A percentile compares a stretch with the other conserved stretches of the same genome.
Evolutionary conservation across 148 eudicot genomes (phyloP).

Genomic region (Rhododendron williamsianum): DNA sequence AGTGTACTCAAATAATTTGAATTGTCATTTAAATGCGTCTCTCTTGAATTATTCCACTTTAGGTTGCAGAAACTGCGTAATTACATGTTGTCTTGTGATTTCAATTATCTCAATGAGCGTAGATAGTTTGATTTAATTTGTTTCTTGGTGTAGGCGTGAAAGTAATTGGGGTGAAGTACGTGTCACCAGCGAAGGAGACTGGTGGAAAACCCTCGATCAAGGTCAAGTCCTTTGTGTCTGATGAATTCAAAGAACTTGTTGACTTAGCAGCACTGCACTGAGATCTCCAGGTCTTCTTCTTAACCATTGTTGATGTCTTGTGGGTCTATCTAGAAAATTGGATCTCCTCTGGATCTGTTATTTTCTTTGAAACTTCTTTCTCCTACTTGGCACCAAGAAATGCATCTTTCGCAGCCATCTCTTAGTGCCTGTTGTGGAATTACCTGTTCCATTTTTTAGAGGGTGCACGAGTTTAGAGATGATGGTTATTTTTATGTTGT

Average conservation of each 20-base stretch:
- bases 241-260: conserved; percentile 47
- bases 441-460: not conserved
- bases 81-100: not conserved
- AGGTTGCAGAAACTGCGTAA: not conserved
- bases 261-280: conserved; percentile 49
- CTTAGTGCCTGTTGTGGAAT: not conserved
- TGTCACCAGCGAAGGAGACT: conserved; percentile 44
- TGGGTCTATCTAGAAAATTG: not conserved
- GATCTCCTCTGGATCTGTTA: not conserved
- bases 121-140: not conserved
- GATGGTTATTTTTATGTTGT: not conserved
- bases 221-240: conserved; percentile 64
- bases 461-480: not conserved
- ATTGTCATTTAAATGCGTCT: not conserved
- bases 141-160: conserved; percentile 45
- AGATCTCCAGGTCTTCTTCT: conserved; percentile 8
- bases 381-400: not conserved
- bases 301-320: not conserved
- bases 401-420: not conserved
- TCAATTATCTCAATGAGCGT: not conserved
- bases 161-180: conserved; percentile 61
- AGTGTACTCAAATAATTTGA: not conserved
- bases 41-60: not conserved
- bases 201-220: conserved; percentile 20
- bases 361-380: not conserved